Conservation (phyloP, 306 rosid species). For the Herpetospermum pedunculosum region DNA sequence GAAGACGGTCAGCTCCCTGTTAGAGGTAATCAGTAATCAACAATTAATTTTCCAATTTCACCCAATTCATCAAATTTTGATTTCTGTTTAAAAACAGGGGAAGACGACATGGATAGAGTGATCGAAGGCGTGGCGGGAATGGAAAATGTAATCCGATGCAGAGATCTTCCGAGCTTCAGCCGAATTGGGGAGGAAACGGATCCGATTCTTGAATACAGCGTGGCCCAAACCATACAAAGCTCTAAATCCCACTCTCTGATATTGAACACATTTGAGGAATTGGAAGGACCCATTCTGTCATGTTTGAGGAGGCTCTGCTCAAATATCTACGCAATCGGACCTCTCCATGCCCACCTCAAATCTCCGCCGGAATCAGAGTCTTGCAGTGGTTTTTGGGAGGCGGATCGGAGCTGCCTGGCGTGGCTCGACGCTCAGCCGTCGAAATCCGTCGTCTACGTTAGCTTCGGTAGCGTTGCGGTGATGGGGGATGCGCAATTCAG, state of each 20-base stretch:
- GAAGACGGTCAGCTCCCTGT: constrained; percentile 29
- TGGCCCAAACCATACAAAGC: not conserved
- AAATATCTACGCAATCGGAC: constrained; percentile 31
- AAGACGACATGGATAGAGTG: constrained; percentile 41
- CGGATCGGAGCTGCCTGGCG: constrained; percentile 24
- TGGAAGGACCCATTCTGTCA: constrained; percentile 29
- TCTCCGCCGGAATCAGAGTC: not conserved
- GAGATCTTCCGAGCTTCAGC: constrained; percentile 39
- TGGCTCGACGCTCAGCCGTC: constrained; percentile 41
- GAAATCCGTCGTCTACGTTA: constrained; percentile 35
- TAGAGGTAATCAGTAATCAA: constrained; percentile 25
- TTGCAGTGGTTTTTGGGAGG: constrained; percentile 5
- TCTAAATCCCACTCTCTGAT: constrained; percentile 22
- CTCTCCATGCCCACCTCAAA: constrained; percentile 29
- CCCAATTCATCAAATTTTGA: not conserved
- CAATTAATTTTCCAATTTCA: not conserved
- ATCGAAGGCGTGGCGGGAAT: constrained; percentile 24
- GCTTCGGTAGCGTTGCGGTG: constrained; percentile 30
- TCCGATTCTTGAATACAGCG: not conserved
- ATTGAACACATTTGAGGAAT: constrained; percentile 47
- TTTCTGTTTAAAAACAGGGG: constrained; percentile 15
- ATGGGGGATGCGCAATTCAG: constrained; percentile 4
- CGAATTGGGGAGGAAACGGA: not conserved
- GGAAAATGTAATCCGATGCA: constrained; percentile 36
- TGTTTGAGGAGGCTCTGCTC: constrained; percentile 18